Evolutionary conservation across 2,329 filamentous ascomycete species (phyloP), one percentile per base, ranked within the genome.

Genomic region (Xylariaceae sp.): DNA sequence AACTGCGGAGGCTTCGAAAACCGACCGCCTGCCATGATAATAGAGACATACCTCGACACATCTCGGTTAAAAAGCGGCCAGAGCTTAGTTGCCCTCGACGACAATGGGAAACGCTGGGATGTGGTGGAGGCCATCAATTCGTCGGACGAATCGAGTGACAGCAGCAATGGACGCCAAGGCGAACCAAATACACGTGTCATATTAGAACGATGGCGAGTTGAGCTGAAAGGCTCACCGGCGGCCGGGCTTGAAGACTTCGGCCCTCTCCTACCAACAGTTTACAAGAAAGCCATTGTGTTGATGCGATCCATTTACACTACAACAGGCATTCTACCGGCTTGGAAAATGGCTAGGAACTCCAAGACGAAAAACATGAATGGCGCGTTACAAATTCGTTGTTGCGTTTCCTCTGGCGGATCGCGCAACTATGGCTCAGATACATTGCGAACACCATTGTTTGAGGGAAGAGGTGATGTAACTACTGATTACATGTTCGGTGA

Each of bases 231-330:
- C 55, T 69, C 70, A 47, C 66, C 74, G 46, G 63, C 73, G 63
- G 63, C 75, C 54, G 59, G 65, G 23, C 57, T 64, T 14, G 73
- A 79, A 38, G 80, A 79, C 62, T 88, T 83, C 62, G 79, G 77
- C 6, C 72, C 73, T 10, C 74, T 71, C 23, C 72, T 97, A 41
- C 90, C 93, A 12, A 92, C 88, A 42, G 83, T 95, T 47, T 98
- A 98, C 76, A 98, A 98, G 71, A 93, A 95, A 69, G 89, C 88
- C 58, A 95, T 98, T 53, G 86, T 97, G 55, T 82, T 96, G 57
- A 96, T 97, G 68, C 81, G 93, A 49, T 90, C 90, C 2, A 76
- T 98, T 37, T 95, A 88, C 65, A 82, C 88, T 40, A 86, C 87
- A 44, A 81, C 88, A 33, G 85, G 88, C 57, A 79, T 96, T 50